Base-by-base conservation (phyloP, 768 basidiomycete species). In the Leucocoprinus sp. region DNA sequence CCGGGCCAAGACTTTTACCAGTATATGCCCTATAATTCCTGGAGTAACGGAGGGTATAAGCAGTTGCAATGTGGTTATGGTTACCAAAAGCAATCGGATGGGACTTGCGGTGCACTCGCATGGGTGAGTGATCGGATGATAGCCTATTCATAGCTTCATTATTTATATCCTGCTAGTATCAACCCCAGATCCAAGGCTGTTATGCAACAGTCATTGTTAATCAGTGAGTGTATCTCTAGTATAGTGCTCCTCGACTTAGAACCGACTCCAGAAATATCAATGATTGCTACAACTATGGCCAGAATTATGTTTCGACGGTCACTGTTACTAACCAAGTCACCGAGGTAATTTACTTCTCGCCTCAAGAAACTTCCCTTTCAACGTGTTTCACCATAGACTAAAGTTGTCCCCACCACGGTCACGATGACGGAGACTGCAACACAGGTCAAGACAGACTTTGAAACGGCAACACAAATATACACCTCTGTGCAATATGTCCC, bases 61-160 rank as follows among this genome's bases (percentile, higher is more conserved):
- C 72, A 68, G 58, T 62, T 85, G 60, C 62, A 71, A 52, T 87
- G 84, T 57, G 84, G 84, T 41, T 87, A 87, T 57, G 84, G 83
- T 19, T 80, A 79, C 55, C 54, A 60, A 38, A 82, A 81, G 63
- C 61, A 58, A 45, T 63, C 59, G 8, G 72, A 81, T 57, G 80
- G 80, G 26, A 68, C 65, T 38, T 86, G 84, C 60, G 49, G 61
- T 17, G 53, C 65, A 19, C 58, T 75, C 58, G 70, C 71, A 42
- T 85, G 84, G 83, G 82, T 83, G 54, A 50, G 72, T 59, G 24
- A 43, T 36, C 7, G 38, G 40, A 34, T 44, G 19, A 33, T 5
- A 37, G n/a, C 19, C 18, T 33, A 27, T 18, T 33, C 36, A 28
- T 43, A 37, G 11, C 21, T 26, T 43, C 26, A 35, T 44, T 26